Base-by-base conservation (phyloP, 2,329 filamentous ascomycete species). In the Plenodomus biglobosus region DNA sequence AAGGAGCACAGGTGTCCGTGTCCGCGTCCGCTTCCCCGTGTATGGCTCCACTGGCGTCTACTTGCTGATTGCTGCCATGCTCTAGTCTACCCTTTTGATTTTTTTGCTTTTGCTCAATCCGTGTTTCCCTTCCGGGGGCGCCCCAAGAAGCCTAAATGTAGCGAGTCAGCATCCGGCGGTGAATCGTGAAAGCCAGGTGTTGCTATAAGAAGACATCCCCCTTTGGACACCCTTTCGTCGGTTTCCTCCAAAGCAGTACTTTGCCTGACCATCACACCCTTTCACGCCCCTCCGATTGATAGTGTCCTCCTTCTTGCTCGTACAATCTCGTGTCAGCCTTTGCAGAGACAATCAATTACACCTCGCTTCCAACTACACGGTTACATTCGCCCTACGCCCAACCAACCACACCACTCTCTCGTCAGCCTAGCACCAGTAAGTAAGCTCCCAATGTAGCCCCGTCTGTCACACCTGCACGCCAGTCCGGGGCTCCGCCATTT, bases 1-100 rank as follows among this genome's bases (percentile, higher is more conserved):
- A 67, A 65, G 61, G 64, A 64, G 64, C 55, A 55, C 63, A 58
- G 50, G 55, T 61, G 57, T 65, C 62, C 66, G 55, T 61, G 57
- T 65, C 62, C 66, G 59, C 58, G 56, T 65, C 62, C 66, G 58
- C 59, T 58, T 58, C 62, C 57, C 61, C 63, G 61, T 57, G 44
- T 37, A 38, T 55, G 4, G 35, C 35, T 37, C 47, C 41, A 55
- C 62, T 52, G 48, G 47, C 46, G 54, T 43, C 50, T 51, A 47
- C 41, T 57, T 55, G 52, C 55, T 58, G 48, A 50, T 54, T 32
- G 27, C 27, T 7, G 11, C 27, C 10, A 16, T 37, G 19, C 5
- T 18, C 47, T 50, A 47, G 49, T 15, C 15, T 22, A n/a, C n/a
- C n/a, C n/a, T n/a, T n/a, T n/a, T n/a, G n/a, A n/a, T n/a, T n/a